A percentile compares a stretch with the other conserved stretches of the same genome.
Conservation (phyloP, 495 filamentous ascomycete species). For the Lophiotrema nucula region DNA sequence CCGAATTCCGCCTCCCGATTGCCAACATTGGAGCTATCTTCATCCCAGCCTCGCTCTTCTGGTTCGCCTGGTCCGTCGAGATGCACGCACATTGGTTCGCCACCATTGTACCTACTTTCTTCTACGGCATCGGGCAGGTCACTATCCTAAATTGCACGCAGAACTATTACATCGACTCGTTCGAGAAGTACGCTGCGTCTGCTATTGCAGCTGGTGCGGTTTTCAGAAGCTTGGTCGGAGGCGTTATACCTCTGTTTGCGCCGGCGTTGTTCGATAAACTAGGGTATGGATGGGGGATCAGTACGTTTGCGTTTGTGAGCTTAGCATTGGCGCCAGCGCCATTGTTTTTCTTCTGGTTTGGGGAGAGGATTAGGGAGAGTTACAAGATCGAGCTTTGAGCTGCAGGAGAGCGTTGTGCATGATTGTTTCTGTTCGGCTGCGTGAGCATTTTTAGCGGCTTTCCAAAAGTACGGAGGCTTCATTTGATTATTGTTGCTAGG, state of each 20-base stretch:
- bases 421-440: too few relatives aligned
- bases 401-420: background rate
- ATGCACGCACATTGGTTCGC: constrained; percentile 42
- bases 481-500: too few relatives aligned
- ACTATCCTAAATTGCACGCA: constrained; percentile 35
- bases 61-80: constrained; percentile 45
- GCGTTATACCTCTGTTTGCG: constrained; percentile 26
- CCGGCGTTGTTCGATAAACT: constrained; percentile 18
- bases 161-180: constrained; percentile 44
- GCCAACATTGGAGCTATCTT: constrained; percentile 36
- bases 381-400: constrained; percentile 5
- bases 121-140: constrained; percentile 37
- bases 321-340: constrained; percentile 19
- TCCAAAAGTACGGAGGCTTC: too few relatives aligned
- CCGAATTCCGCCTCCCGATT: constrained; percentile 40
- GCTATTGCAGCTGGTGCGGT: constrained; percentile 41
- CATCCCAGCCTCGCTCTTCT: constrained; percentile 41
- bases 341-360: constrained; percentile 9
- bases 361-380: constrained; percentile 19
- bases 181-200: constrained; percentile 39
- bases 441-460: too few relatives aligned
- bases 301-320: constrained; percentile 17
- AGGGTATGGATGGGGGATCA: constrained; percentile 33
- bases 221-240: constrained; percentile 31
- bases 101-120: constrained; percentile 39